Conservation (phyloP, 345 rosid species). For the Aquilaria yunnanensis region DNA sequence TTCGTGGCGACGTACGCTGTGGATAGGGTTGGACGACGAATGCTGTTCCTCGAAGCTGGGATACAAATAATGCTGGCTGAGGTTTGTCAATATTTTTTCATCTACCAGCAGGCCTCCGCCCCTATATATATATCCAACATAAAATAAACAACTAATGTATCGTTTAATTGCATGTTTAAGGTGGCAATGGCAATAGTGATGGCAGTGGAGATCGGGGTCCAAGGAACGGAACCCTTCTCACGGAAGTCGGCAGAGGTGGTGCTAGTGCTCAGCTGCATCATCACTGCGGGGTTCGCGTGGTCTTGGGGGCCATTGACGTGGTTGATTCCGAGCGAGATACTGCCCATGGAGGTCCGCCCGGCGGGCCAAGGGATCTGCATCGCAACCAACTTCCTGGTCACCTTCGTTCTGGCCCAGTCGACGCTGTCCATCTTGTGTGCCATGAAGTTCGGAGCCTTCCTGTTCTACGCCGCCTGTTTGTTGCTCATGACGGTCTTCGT, state of each 20-base stretch:
- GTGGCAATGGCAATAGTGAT: slow-evolving; percentile 11
- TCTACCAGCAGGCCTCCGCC: too few species aligned
- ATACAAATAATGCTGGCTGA: slow-evolving; percentile 6
- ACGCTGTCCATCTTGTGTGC: slow-evolving; percentile 19
- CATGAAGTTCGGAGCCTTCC: slow-evolving; percentile 21
- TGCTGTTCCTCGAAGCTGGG: slow-evolving; percentile 14
- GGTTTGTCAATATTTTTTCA: not conserved
- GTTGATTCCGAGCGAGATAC: slow-evolving; percentile 32
- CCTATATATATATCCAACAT: too few species aligned
- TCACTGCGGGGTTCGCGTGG: slow-evolving; percentile 20
- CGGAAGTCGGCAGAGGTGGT: slow-evolving; percentile 16
- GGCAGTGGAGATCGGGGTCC: slow-evolving; percentile 3
- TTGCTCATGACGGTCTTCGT: slow-evolving; percentile 25
- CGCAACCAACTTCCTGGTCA: slow-evolving; percentile 19
- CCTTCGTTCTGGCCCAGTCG: slow-evolving; percentile 23
- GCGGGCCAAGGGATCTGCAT: slow-evolving; percentile 32
- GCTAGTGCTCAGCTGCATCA: slow-evolving; percentile 14
- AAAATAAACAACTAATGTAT: too few species aligned
- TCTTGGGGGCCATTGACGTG: slow-evolving; percentile 34
- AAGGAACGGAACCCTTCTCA: slow-evolving; percentile 10
- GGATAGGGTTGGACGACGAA: slow-evolving; percentile 20
- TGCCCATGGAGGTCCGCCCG: slow-evolving; percentile 32
- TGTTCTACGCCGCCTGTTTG: slow-evolving; percentile 23
- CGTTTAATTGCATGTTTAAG: not conserved
- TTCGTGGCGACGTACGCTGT: slow-evolving; percentile 5